Conservation (phyloP, 495 filamentous ascomycete genomes). For the Penicillium odoratum region DNA sequence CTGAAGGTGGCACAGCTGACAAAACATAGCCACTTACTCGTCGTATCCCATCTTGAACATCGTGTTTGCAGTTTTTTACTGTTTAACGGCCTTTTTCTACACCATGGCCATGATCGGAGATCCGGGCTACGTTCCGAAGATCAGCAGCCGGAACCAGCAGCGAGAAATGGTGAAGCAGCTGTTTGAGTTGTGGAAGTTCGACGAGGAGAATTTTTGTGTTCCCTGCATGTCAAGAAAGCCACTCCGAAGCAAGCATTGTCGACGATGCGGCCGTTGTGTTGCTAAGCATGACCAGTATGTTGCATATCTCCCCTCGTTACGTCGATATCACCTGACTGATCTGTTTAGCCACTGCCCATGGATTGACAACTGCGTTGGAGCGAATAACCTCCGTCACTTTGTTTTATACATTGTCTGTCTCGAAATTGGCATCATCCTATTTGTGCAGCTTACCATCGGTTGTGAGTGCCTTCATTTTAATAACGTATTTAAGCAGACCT, state of each 20-base stretch:
- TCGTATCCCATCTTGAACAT: conserved; percentile 71
- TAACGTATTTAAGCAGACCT: neutral
- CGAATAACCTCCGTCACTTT: conserved; percentile 95
- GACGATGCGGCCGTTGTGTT: conserved; percentile 84
- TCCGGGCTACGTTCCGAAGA: conserved; percentile 92
- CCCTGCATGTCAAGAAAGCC: conserved; percentile 91
- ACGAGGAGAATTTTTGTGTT: conserved; percentile 91
- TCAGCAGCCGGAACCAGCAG: conserved; percentile 82
- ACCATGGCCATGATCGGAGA: conserved; percentile 79
- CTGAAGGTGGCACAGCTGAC: conserved; percentile 9
- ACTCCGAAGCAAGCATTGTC: conserved; percentile 92
- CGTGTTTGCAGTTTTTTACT: conserved; percentile 62
- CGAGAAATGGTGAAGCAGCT: conserved; percentile 85
- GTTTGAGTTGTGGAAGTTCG: conserved; percentile 80
- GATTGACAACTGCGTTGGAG: conserved; percentile 93
- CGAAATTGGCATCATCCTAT: conserved; percentile 69
- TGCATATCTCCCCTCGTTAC: neutral
- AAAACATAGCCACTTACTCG: conserved; percentile 58
- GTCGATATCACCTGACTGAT: conserved; percentile 39
- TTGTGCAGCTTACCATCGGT: conserved; percentile 49
- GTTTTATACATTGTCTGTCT: conserved; percentile 81
- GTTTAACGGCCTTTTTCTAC: conserved; percentile 81
- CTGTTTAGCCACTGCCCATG: conserved; percentile 87
- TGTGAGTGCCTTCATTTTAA: conserved; percentile 47
- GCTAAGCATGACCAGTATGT: conserved; percentile 96